Evolutionary conservation across 2,329 filamentous ascomycete genomes (phyloP).

Genomic region (Alternaria sp.): DNA sequence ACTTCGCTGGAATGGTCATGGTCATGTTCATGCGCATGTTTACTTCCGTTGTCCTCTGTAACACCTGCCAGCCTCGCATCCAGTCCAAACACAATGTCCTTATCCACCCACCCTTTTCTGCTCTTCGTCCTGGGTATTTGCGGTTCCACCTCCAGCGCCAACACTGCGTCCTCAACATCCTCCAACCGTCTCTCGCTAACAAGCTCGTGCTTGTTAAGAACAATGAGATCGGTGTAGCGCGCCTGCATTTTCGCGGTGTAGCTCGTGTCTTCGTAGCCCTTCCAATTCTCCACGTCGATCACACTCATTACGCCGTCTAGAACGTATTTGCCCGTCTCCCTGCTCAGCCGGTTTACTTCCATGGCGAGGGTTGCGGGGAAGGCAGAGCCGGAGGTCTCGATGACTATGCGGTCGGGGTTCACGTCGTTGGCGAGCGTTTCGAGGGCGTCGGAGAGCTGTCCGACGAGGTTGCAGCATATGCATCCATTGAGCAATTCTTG

Average conservation of each 20-base stretch:
- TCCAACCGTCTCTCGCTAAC: constrained; percentile 77
- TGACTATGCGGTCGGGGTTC: constrained; percentile 81
- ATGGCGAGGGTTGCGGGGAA: constrained; percentile 85
- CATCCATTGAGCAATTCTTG: constrained; percentile 95
- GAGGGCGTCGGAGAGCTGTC: constrained; percentile 83
- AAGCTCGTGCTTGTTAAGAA: constrained; percentile 91
- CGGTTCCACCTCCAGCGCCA: constrained; percentile 79
- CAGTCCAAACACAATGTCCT: constrained; percentile 82
- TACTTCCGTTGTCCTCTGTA: constrained; percentile 53
- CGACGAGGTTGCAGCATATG: constrained; percentile 98
- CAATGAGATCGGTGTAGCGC: constrained; percentile 84
- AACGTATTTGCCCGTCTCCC: constrained; percentile 72
- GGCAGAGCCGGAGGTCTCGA: constrained; percentile 90
- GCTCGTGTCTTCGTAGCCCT: constrained; percentile 87
- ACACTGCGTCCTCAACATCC: constrained; percentile 76
- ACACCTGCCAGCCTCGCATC: constrained; percentile 76
- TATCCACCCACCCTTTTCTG: constrained; percentile 76
- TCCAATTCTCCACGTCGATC: constrained; percentile 94
- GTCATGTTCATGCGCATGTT: constrained; percentile 49
- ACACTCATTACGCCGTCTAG: constrained; percentile 90
- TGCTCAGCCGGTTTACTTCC: constrained; percentile 80
- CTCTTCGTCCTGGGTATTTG: constrained; percentile 82
- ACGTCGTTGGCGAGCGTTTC: constrained; percentile 69
- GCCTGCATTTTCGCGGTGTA: constrained; percentile 90
- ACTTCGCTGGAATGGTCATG: constrained; percentile 80